Conservation (phyloP, 768 basidiomycete species). For the Calocybe indica region DNA sequence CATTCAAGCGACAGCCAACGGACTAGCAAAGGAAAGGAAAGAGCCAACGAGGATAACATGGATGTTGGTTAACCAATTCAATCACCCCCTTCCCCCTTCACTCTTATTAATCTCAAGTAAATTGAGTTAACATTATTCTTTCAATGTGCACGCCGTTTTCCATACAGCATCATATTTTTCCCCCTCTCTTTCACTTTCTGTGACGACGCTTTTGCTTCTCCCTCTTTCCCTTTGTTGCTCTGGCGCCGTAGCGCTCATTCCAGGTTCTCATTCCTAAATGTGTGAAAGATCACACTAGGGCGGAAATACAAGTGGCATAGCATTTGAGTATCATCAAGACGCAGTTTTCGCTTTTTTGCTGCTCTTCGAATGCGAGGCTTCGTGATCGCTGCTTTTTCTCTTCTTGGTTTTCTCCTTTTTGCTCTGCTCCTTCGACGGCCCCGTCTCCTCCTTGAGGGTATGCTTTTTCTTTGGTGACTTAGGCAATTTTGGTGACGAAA, state of each 20-base stretch:
- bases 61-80: slow-evolving; percentile 47
- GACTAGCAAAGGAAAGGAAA: slow-evolving; percentile 32
- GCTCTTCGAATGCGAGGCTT: slow-evolving; percentile 29
- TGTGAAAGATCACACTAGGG: no score
- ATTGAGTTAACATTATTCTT: slow-evolving; percentile 12
- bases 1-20: slow-evolving; percentile 4
- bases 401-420: slow-evolving; percentile 44
- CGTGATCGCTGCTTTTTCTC: slow-evolving; percentile 19
- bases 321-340: no score
- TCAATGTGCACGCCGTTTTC: slow-evolving; percentile 5
- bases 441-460: slow-evolving; percentile 6
- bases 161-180: no score
- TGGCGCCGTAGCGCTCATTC: no score
- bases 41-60: slow-evolving; percentile 54
- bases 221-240: no score
- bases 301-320: no score
- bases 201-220: no score
- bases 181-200: no score
- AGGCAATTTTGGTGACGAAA: not conserved
- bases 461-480: slow-evolving; percentile 8
- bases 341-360: slow-evolving; percentile 40
- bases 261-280: no score
- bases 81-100: slow-evolving; percentile 7
- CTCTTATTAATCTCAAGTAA: not conserved
- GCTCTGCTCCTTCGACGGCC: slow-evolving; percentile 20